Conservation (phyloP, 73 alveolate genomes). For the Stentor coeruleus region DNA sequence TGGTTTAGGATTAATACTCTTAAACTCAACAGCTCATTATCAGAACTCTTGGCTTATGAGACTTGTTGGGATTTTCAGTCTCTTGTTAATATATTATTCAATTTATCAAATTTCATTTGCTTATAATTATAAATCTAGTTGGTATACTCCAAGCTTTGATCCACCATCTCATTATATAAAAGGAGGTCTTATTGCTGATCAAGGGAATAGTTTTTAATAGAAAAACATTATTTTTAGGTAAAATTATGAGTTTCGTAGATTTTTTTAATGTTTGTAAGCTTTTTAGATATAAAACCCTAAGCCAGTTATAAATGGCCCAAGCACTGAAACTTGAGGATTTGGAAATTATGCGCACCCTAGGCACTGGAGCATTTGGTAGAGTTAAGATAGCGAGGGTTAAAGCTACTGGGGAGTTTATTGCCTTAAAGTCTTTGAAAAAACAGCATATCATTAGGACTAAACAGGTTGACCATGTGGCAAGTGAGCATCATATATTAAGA, state of each 20-base stretch:
- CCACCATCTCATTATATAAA: not conserved
- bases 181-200: not conserved
- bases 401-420: constrained; percentile 27
- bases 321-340: no score
- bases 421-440: constrained; percentile 89
- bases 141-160: not conserved
- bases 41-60: not conserved
- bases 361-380: constrained; percentile 91
- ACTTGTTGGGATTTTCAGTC: not conserved
- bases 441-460: constrained; percentile 78
- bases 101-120: not conserved
- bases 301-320: no score
- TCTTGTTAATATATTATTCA: not conserved
- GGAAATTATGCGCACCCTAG: no score
- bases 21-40: not conserved
- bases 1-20: not conserved
- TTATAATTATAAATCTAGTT: no score
- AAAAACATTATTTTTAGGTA: no score
- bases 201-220: not conserved
- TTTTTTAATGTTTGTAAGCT: no score
- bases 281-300: no score
- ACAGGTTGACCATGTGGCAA: constrained; percentile 91
- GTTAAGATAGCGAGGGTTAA: constrained; percentile 70
- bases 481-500: constrained; percentile 89
- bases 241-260: no score